A percentile compares a stretch with the other conserved stretches of the same genome.
Conservation (phyloP, 768 basidiomycete genomes). For the Collybia nuda region DNA sequence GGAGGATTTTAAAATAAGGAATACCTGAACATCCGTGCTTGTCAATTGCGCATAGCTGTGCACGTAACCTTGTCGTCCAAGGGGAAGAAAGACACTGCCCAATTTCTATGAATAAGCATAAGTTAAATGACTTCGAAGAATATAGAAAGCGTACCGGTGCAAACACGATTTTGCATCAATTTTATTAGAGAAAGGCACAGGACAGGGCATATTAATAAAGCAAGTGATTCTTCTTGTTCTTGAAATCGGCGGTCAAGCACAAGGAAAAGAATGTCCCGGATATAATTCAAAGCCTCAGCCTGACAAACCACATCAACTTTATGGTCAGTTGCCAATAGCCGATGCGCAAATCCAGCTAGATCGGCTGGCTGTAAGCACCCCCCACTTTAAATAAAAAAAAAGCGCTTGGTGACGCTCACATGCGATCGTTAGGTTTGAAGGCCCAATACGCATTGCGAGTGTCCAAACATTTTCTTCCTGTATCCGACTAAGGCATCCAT, state of each 20-base stretch:
- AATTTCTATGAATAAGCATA: not conserved
- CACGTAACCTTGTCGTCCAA: conserved; percentile 48
- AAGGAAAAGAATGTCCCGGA: conserved; percentile 48
- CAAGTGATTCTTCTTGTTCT: conserved; percentile 50
- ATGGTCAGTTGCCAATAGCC: conserved; percentile 29
- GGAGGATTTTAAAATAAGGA: conserved; percentile 27
- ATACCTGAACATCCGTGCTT: conserved; percentile 8
- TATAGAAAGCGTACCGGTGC: conserved; percentile 21
- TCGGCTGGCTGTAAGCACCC: not conserved
- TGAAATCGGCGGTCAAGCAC: conserved; percentile 44
- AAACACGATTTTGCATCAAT: conserved; percentile 28
- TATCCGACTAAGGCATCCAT: conserved; percentile 7
- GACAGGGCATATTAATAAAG: conserved; percentile 44
- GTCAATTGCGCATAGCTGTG: conserved; percentile 29
- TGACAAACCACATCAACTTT: conserved; percentile 34
- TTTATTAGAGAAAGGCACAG: conserved; percentile 49
- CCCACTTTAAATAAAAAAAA: conserved; percentile 1
- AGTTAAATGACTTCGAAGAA: conserved; percentile 20
- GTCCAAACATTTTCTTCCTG: conserved; percentile 37
- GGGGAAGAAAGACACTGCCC: conserved; percentile 37
- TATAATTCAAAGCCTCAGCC: conserved; percentile 54
- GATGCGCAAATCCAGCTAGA: conserved; percentile 47
- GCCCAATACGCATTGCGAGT: conserved; percentile 23
- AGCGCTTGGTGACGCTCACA: conserved; percentile 24
- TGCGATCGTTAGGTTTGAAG: conserved; percentile 33